Percentiles rank a stretch among this genome's conserved stretches.
Conservation (phyloP, 352 stramenopile species). For the Phytophthora palmivora region DNA sequence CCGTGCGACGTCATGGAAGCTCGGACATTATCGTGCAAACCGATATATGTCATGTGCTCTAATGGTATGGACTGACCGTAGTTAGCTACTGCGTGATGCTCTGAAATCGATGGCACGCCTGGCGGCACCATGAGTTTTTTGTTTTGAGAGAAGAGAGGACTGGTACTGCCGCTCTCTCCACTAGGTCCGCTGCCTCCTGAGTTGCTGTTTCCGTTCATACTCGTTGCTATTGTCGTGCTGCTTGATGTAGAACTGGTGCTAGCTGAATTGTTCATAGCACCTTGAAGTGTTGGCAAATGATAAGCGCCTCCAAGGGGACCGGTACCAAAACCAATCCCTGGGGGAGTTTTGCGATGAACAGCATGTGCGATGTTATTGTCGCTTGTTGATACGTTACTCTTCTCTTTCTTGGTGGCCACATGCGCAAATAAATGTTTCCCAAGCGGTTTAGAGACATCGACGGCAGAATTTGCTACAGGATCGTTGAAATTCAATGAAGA, state of each 20-base stretch:
- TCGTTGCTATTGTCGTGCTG: slow-evolving; percentile 24
- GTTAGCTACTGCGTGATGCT: slow-evolving; percentile 30
- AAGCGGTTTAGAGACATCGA: slow-evolving; percentile 19
- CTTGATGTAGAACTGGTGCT: slow-evolving; percentile 42
- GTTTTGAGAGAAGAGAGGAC: slow-evolving; percentile 34
- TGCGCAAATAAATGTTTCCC: slow-evolving; percentile 40
- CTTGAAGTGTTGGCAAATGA: slow-evolving; percentile 46
- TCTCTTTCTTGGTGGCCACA: slow-evolving; percentile 37
- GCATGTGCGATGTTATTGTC: slow-evolving; percentile 23
- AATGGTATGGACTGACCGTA: slow-evolving; percentile 33
- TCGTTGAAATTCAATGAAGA: slow-evolving; percentile 27
- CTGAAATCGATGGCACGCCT: slow-evolving; percentile 40
- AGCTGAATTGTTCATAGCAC: slow-evolving; percentile 35
- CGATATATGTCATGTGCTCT: slow-evolving; percentile 53
- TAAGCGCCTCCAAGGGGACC: slow-evolving; percentile 14
- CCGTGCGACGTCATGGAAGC: slow-evolving; percentile 71
- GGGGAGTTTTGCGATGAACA: slow-evolving; percentile 22
- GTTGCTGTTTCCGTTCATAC: slow-evolving; percentile 10
- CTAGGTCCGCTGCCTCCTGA: neutral
- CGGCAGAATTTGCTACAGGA: slow-evolving; percentile 2
- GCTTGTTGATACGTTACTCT: slow-evolving; percentile 8
- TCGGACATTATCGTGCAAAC: slow-evolving; percentile 40
- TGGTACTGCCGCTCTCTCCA: slow-evolving; percentile 21
- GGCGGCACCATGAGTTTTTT: slow-evolving; percentile 42
- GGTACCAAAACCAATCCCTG: slow-evolving; percentile 17